Conservation (phyloP, 208 protist species). For the Trypanosoma platydactyli region DNA sequence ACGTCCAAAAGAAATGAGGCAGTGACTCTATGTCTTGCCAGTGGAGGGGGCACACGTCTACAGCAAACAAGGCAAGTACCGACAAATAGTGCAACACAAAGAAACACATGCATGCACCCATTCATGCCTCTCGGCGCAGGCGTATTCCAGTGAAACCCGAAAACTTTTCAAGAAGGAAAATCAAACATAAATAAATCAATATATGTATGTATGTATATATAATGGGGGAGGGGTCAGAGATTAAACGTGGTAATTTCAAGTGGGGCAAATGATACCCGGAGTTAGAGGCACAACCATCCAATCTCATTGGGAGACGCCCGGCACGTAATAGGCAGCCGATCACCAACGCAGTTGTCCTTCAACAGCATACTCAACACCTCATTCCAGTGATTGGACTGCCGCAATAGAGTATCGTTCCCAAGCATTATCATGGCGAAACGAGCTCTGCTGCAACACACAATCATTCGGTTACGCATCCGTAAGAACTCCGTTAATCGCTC, state of each 20-base stretch:
- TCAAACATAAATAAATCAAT: neutral
- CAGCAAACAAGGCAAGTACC: too few relatives aligned
- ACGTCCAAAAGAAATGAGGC: too few relatives aligned
- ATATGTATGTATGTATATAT: neutral
- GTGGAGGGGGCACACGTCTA: too few relatives aligned
- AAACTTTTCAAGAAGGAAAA: neutral
- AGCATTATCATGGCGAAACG: conserved; percentile 89
- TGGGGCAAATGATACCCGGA: neutral
- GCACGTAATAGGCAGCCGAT: conserved; percentile 68
- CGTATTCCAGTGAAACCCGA: neutral
- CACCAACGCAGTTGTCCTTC: conserved; percentile 53
- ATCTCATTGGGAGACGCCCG: conserved; percentile 33
- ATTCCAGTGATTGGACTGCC: conserved; percentile 76
- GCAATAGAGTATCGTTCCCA: conserved; percentile 77
- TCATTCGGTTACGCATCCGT: conserved; percentile 90
- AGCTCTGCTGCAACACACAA: conserved; percentile 94
- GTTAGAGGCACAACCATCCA: conserved; percentile 27
- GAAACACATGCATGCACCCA: neutral
- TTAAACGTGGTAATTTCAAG: conserved; percentile 8
- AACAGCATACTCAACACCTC: conserved; percentile 66
- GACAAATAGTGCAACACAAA: neutral
- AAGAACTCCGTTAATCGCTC: conserved; percentile 95
- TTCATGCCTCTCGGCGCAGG: neutral
- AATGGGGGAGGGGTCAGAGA: neutral
- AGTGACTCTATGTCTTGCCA: too few relatives aligned